A percentile compares a stretch with the other conserved stretches of the same genome.
Evolutionary conservation across 2,329 filamentous ascomycete genomes (phyloP).

Genomic region (Ophiocordyceps camponoti-saundersi): DNA sequence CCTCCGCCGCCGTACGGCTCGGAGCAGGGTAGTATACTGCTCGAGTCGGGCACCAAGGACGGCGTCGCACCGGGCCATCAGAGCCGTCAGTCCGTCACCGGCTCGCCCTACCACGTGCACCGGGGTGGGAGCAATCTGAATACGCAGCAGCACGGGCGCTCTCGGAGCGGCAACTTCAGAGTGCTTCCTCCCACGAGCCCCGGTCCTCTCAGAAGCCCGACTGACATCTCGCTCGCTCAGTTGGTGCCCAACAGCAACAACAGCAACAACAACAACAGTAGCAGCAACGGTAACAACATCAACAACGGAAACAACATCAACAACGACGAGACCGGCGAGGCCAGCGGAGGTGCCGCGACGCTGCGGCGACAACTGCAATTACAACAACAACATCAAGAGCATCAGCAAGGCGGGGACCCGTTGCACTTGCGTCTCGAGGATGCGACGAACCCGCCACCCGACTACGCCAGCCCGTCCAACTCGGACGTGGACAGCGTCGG

Average conservation of each 20-base stretch:
- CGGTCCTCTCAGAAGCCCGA: constrained; percentile 77
- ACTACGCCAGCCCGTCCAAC: constrained; percentile 50
- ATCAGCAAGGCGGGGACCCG: constrained; percentile 18
- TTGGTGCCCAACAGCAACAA: constrained; percentile 35
- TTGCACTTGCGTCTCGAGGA: constrained; percentile 30
- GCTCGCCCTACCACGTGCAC: constrained; percentile 20
- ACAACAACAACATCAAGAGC: constrained; percentile 3
- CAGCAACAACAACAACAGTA: constrained; percentile 31
- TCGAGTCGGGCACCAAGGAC: constrained; percentile 65
- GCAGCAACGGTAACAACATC: not conserved
- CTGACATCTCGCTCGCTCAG: constrained; percentile 87
- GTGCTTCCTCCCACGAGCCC: constrained; percentile 66
- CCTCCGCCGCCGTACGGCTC: constrained; percentile 93
- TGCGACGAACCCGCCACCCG: constrained; percentile 47
- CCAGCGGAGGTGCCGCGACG: constrained; percentile 11
- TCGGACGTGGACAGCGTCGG: constrained; percentile 37
- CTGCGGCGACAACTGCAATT: constrained; percentile 5
- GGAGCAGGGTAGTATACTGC: constrained; percentile 87
- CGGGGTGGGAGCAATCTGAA: constrained; percentile 29
- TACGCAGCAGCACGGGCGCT: constrained; percentile 54
- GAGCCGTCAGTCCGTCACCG: constrained; percentile 28
- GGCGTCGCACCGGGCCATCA: constrained; percentile 25
- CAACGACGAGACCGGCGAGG: constrained; percentile 53
- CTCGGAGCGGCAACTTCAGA: constrained; percentile 63
- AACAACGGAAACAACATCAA: constrained; percentile 3